Conservation (phyloP, 352 stramenopile genomes). For the Phytophthora syringae region DNA sequence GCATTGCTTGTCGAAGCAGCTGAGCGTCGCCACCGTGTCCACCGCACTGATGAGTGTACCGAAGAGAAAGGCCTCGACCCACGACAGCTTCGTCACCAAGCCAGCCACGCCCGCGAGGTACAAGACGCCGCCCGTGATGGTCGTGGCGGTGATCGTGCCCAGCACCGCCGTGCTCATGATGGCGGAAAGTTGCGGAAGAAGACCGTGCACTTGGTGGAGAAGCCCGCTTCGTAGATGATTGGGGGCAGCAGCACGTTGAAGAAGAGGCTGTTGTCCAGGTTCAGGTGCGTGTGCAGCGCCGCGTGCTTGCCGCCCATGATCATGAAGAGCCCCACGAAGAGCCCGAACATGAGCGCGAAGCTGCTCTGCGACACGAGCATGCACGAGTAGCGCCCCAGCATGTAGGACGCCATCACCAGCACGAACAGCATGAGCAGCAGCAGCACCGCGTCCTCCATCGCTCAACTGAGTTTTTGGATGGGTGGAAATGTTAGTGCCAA, state of each 20-base stretch:
- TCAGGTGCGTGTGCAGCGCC: constrained; percentile 77
- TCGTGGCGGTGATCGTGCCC: constrained; percentile 80
- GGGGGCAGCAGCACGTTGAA: constrained; percentile 87
- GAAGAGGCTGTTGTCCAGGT: constrained; percentile 89
- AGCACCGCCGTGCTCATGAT: constrained; percentile 88
- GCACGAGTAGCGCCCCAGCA: constrained; percentile 85
- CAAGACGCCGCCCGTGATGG: constrained; percentile 75
- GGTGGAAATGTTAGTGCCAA: too few species aligned
- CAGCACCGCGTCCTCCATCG: constrained; percentile 85
- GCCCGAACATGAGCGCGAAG: constrained; percentile 84
- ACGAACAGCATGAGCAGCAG: constrained; percentile 88
- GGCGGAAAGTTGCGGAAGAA: constrained; percentile 88
- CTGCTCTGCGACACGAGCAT: constrained; percentile 89
- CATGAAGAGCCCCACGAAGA: constrained; percentile 74
- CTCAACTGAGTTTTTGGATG: constrained; percentile 14
- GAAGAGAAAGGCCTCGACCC: constrained; percentile 93
- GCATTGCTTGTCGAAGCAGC: constrained; percentile 92
- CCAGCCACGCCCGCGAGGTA: constrained; percentile 67
- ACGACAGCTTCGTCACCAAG: constrained; percentile 79
- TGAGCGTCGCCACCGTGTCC: constrained; percentile 93
- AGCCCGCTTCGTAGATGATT: constrained; percentile 89
- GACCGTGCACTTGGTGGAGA: constrained; percentile 84
- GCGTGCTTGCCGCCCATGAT: constrained; percentile 71
- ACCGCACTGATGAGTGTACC: constrained; percentile 93
- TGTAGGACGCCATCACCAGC: constrained; percentile 89